These are phyloP conservation scores for Pyrenopolyporus hunteri DNA, from an alignment of 495 filamentous ascomycete species.

Conservation along the genomic window DNA sequence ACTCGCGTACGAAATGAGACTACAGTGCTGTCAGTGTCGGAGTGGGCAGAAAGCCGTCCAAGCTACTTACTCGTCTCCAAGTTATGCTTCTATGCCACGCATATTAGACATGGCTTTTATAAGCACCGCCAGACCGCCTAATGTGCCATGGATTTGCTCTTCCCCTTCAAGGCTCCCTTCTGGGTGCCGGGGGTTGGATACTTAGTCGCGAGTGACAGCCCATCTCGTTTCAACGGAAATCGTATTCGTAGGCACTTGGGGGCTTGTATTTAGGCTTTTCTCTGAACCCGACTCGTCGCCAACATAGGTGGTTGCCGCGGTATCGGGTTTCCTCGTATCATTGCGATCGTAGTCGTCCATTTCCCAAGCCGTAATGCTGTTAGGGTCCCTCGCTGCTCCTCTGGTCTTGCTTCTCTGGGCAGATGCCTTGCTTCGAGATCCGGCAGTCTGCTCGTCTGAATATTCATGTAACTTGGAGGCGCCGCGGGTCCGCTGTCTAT, in stretches of 20 bases:
- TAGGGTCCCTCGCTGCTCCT: not conserved
- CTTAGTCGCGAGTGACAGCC: conserved; percentile 14
- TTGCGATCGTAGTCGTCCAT: conserved; percentile 15
- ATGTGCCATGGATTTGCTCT: too few species aligned
- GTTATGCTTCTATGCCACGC: too few species aligned
- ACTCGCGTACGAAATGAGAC: too few species aligned
- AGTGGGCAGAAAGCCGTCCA: too few species aligned
- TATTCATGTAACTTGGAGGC: conserved; percentile 12
- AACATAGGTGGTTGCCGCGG: not conserved
- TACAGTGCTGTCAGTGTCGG: too few species aligned
- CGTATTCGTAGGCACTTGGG: not conserved
- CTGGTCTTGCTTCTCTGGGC: conserved; percentile 5
- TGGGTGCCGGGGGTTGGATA: too few species aligned
- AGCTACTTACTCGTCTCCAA: too few species aligned
- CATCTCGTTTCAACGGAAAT: conserved; percentile 16
- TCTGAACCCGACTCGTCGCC: conserved; percentile 21
- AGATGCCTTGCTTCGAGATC: not conserved
- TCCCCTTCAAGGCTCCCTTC: too few species aligned
- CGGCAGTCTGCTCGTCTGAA: conserved; percentile 5
- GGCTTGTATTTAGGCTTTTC: conserved; percentile 4
- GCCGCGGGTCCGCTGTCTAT: conserved; percentile 12
- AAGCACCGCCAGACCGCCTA: too few species aligned
- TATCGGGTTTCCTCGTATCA: not conserved
- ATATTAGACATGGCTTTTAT: too few species aligned
- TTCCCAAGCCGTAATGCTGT: conserved; percentile 15